These are phyloP conservation scores for Entrophospora sp. DNA, from an alignment of 192 early-diverging fungal species.

Conservation along the genomic window DNA sequence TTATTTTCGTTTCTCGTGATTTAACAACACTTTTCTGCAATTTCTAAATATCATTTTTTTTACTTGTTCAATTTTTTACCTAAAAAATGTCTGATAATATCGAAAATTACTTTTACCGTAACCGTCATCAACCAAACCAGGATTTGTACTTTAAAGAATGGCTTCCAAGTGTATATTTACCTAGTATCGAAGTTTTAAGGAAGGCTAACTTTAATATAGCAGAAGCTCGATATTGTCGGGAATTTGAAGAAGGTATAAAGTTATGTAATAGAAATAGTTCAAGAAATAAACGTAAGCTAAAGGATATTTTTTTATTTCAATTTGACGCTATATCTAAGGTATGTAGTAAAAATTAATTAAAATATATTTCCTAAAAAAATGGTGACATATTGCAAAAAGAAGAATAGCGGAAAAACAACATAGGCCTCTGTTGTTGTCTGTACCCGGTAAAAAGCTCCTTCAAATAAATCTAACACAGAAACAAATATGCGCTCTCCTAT, in stretches of 20 bases:
- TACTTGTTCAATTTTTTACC: no score
- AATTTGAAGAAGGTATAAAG: not conserved
- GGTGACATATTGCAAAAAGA: no score
- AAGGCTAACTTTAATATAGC: not conserved
- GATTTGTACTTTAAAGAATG: not conserved
- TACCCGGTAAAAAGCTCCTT: no score
- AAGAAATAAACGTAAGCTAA: not conserved
- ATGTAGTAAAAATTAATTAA: no score
- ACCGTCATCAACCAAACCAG: not conserved
- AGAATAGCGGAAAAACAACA: no score
- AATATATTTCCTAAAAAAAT: no score
- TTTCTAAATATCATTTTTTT: no score
- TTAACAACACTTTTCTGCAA: no score
- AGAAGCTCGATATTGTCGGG: not conserved
- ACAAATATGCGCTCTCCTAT: no score
- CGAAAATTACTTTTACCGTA: not conserved
- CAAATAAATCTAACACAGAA: no score
- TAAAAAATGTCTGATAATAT: not conserved
- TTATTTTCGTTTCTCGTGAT: no score
- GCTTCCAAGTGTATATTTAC: not conserved
- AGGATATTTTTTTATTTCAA: slow-evolving; percentile 4
- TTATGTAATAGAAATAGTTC: not conserved
- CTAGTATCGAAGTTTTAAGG: not conserved
- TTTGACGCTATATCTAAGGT: not conserved
- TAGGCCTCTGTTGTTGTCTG: no score